Conservation (phyloP, 1,284 basidiomycete species). For the Coriolopsis trogii region DNA sequence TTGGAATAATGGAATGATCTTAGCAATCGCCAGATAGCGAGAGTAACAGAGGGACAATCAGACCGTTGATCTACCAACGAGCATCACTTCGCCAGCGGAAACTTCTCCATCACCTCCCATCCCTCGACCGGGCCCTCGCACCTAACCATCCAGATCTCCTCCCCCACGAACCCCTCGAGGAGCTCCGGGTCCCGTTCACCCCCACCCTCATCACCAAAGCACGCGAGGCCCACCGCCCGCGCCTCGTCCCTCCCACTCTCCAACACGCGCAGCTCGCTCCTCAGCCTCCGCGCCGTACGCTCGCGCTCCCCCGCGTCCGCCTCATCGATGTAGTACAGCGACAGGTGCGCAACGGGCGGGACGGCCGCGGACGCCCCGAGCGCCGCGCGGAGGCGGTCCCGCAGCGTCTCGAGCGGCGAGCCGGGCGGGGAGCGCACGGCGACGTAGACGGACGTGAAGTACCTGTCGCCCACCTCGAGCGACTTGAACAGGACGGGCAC, state of each 20-base stretch:
- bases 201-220: slow-evolving; percentile 12
- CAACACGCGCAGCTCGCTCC: slow-evolving; percentile 38
- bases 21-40: no score
- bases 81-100: slow-evolving; percentile 9
- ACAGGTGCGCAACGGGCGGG: slow-evolving; percentile 68
- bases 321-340: slow-evolving; percentile 70
- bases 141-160: slow-evolving; percentile 62
- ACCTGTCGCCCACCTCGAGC: slow-evolving; percentile 58
- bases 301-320: slow-evolving; percentile 48
- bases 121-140: slow-evolving; percentile 65
- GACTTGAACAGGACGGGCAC: slow-evolving; percentile 52
- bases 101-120: slow-evolving; percentile 58
- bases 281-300: slow-evolving; percentile 39
- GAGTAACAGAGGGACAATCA: no score
- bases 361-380: slow-evolving; percentile 46
- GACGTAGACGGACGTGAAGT: slow-evolving; percentile 72
- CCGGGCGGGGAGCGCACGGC: slow-evolving; percentile 46
- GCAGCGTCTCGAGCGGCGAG: slow-evolving; percentile 46
- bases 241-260: slow-evolving; percentile 30
- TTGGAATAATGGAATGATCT: no score
- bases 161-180: slow-evolving; percentile 49
- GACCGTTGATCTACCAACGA: background rate
- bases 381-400: slow-evolving; percentile 45
- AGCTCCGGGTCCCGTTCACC: slow-evolving; percentile 24
- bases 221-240: slow-evolving; percentile 32